Evolutionary conservation across 176 grass and related monocot species (phyloP).

Genomic region (Saccharum officinarum): DNA sequence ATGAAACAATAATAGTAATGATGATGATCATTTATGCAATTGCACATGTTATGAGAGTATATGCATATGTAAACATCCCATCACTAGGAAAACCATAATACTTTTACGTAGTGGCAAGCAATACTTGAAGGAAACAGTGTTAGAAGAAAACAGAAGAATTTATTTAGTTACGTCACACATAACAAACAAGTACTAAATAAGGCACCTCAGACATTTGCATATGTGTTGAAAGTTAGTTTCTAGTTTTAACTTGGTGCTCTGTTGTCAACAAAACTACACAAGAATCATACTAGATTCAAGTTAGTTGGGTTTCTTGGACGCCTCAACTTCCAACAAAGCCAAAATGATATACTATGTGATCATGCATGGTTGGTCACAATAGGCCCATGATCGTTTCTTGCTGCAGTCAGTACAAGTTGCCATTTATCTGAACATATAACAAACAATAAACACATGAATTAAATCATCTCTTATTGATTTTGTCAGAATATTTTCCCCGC

Average conservation of each 20-base stretch:
- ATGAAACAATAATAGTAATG: constrained; percentile 37
- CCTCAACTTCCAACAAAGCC: neutral
- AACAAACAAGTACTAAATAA: neutral
- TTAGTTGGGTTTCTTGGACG: constrained; percentile 5
- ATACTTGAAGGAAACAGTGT: constrained; percentile 12
- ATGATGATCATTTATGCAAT: neutral
- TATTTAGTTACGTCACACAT: neutral
- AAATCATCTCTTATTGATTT: neutral
- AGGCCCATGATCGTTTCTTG: neutral
- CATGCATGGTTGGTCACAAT: neutral
- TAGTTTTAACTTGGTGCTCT: neutral
- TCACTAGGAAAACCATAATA: constrained; percentile 2
- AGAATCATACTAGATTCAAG: neutral
- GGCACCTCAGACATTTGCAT: neutral
- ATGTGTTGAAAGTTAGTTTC: neutral
- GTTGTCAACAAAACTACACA: neutral
- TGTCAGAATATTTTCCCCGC: neutral
- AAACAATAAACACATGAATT: neutral
- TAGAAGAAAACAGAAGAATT: neutral
- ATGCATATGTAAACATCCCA: neutral
- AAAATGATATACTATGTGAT: neutral
- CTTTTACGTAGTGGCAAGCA: neutral
- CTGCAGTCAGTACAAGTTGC: neutral
- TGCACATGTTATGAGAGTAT: neutral
- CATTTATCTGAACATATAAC: constrained; percentile 15